Base-by-base conservation (phyloP, 306 rosid genomes). In the Ormosia semicastrata region DNA sequence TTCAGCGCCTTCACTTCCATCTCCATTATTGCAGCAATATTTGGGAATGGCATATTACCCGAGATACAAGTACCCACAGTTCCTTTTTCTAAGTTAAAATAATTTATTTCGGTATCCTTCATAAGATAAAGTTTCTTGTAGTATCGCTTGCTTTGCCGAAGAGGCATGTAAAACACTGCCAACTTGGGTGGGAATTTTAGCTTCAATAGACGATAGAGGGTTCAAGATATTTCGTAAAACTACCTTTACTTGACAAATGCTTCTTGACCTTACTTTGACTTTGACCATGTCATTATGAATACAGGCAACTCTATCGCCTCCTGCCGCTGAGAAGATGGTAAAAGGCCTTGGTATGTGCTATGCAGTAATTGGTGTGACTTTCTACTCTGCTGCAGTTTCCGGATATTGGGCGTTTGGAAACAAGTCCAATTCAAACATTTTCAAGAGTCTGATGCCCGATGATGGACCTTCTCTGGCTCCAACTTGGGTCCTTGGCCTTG, bases 221-320 rank as follows among this genome's bases (percentile, higher is more conserved):
- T 39, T 4, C 41, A 39, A 39, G 41, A 39, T 39, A 39, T 39
- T 39, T 39, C 4, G 47, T 43, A 43, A 43, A 43, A 12, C 47
- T 43, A 43, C 47, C 11, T 43, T 43, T 2, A 43, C 47, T 43
- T 43, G 47, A 8, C 47, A 43, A 43, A 1, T 43, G 10, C 47
- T 14, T 13, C 4, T 64, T 43, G 56, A 75, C 41, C 44, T 15
- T 4, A 34, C 33, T 57, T 2, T 37, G 41, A 37, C 24, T 39
- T 53, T 12, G 43, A 43, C 15, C 6, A 11, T 77, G 29, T 49
- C 54, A 67, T 53, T 56, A 49, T 75, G 15, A 82, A 66, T 82
- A 18, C 87, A 92, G 97, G 97, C 97, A 54, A 92, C 97, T 66
- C 82, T 92, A 63, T 94, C 94, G 39, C 93, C 94, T 57, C 97